phyloP scores from a whole-genome alignment of 306 rosid genomes.

The Quercus rubra region DNA sequence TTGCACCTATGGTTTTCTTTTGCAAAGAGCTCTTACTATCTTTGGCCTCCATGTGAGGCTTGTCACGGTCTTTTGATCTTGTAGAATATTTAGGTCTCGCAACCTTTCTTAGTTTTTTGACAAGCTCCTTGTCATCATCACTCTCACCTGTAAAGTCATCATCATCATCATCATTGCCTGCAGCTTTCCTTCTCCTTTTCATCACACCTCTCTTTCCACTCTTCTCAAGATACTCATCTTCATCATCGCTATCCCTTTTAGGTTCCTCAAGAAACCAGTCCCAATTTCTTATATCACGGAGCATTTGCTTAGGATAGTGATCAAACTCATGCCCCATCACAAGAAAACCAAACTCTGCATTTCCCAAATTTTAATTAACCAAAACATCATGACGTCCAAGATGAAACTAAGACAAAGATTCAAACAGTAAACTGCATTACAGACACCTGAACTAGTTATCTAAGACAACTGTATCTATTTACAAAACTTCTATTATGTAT shows the following conservation, averaged over 20 bases:
- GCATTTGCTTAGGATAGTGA: conserved; percentile 56
- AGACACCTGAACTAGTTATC: neutral
- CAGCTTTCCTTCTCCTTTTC: conserved; percentile 43
- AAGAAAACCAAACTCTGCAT: conserved; percentile 81
- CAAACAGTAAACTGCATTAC: neutral
- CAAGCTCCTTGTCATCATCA: conserved; percentile 48
- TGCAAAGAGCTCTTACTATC: conserved; percentile 20
- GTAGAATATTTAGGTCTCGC: conserved; percentile 51
- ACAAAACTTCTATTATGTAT: neutral
- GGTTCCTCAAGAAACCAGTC: conserved; percentile 77
- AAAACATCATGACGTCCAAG: neutral
- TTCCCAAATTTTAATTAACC: conserved; percentile 15
- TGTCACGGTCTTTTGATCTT: conserved; percentile 43
- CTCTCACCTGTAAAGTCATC: conserved; percentile 66
- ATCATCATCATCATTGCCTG: conserved; percentile 43
- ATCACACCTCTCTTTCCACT: conserved; percentile 17
- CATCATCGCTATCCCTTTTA: conserved; percentile 38
- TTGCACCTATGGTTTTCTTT: conserved; percentile 28
- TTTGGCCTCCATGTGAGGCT: conserved; percentile 22
- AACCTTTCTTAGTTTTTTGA: conserved; percentile 39
- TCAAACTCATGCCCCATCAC: conserved; percentile 79
- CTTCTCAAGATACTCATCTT: conserved; percentile 40
- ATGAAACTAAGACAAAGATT: neutral
- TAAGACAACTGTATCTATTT: neutral
- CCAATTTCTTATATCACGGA: conserved; percentile 55